These are phyloP conservation scores for Brettanomyces nanus DNA, from an alignment of 805 yeast genomes.

Conservation along the genomic window DNA sequence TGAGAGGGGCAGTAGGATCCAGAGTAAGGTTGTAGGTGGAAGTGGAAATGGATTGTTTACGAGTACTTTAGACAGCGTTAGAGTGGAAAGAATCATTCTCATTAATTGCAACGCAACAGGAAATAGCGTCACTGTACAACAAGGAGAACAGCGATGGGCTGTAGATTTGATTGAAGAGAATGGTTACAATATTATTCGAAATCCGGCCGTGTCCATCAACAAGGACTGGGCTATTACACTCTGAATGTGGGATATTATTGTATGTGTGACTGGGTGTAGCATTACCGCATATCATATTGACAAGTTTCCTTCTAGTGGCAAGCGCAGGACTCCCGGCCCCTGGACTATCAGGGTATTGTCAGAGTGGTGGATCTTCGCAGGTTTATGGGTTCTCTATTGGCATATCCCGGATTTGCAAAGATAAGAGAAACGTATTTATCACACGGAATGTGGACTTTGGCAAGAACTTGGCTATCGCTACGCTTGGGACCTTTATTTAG, in stretches of 20 bases:
- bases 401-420: too few relatives aligned
- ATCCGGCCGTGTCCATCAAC: conserved; percentile 41
- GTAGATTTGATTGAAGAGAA: conserved; percentile 17
- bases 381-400: too few relatives aligned
- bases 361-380: too few relatives aligned
- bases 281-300: too few relatives aligned
- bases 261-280: neutral
- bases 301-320: too few relatives aligned
- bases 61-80: conserved; percentile 26
- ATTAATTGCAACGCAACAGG: conserved; percentile 25
- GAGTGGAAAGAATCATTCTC: conserved; percentile 48
- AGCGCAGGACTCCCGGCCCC: too few relatives aligned
- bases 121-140: conserved; percentile 25
- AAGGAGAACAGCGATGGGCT: conserved; percentile 31
- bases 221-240: conserved; percentile 34
- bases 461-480: too few relatives aligned
- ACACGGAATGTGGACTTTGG: too few relatives aligned
- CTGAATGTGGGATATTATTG: neutral
- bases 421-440: too few relatives aligned
- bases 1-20: conserved; percentile 26
- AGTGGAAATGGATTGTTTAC: conserved; percentile 11
- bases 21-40: conserved; percentile 20
- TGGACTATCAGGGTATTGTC: too few relatives aligned
- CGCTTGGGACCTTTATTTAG: too few relatives aligned
- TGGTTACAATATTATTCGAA: conserved; percentile 29